These are phyloP conservation scores for Gentiana macrophylla DNA, from an alignment of 257 asterid species.

Conservation along the genomic window DNA sequence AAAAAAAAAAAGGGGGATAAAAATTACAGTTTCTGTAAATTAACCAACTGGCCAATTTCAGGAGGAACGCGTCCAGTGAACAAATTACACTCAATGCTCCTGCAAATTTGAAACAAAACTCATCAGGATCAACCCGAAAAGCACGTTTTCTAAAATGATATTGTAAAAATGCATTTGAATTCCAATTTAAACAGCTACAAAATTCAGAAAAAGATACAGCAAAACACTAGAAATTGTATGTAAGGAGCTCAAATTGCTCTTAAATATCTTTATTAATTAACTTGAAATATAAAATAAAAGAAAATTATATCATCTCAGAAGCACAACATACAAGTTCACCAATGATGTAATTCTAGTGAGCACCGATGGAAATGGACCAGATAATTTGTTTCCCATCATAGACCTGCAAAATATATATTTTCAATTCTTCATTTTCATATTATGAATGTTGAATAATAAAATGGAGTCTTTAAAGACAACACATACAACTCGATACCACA, in stretches of 20 bases:
- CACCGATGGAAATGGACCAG: slow-evolving; percentile 78
- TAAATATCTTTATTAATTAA: too few relatives aligned
- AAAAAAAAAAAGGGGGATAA: slow-evolving; percentile 8
- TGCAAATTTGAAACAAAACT: slow-evolving; percentile 16
- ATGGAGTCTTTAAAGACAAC: too few relatives aligned
- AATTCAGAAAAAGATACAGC: too few relatives aligned
- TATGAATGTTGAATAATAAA: too few relatives aligned
- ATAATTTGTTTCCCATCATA: slow-evolving; percentile 78
- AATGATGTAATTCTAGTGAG: slow-evolving; percentile 57
- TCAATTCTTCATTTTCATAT: too few relatives aligned
- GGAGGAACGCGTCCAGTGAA: slow-evolving; percentile 70
- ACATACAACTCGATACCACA: too few relatives aligned
- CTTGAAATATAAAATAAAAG: too few relatives aligned
- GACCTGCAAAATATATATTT: slow-evolving; percentile 42
- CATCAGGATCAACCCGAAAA: slow-evolving; percentile 12
- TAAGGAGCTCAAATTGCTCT: too few relatives aligned
- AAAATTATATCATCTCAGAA: slow-evolving; percentile 1
- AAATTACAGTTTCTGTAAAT: slow-evolving; percentile 60
- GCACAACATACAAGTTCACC: slow-evolving; percentile 48
- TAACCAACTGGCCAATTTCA: slow-evolving; percentile 51
- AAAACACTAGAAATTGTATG: too few relatives aligned
- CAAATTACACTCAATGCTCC: slow-evolving; percentile 81
- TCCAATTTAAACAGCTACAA: too few relatives aligned
- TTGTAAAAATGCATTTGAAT: too few relatives aligned
- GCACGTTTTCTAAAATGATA: neutral